phyloP scores from a whole-genome alignment of 805 yeast species.

The Clavispora asparagi region DNA sequence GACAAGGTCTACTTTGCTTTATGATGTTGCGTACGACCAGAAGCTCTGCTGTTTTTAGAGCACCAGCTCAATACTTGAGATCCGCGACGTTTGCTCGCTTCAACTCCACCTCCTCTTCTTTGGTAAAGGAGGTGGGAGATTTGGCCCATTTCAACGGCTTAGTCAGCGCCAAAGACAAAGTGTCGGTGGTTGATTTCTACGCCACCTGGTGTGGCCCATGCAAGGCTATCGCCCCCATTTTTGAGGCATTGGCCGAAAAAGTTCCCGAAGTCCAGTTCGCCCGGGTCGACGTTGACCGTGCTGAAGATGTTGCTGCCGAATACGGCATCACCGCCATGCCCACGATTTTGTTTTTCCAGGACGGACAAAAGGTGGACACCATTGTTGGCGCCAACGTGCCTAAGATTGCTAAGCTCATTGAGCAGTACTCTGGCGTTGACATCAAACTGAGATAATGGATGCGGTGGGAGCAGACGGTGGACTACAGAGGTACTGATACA shows the following conservation, averaged over 20 bases:
- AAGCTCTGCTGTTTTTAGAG: not conserved
- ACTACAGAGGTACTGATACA: too few species aligned
- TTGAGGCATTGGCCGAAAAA: conserved; percentile 40
- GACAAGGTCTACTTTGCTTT: not conserved
- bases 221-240: conserved; percentile 59
- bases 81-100: conserved; percentile 3
- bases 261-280: conserved; percentile 52
- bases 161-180: conserved; percentile 24
- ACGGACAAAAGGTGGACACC: conserved; percentile 52
- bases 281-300: conserved; percentile 67
- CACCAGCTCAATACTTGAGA: conserved; percentile 1
- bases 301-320: conserved; percentile 53
- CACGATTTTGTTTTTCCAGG: conserved; percentile 58
- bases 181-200: conserved; percentile 58
- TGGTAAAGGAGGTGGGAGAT: conserved; percentile 25
- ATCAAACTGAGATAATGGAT: conserved; percentile 9
- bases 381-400: conserved; percentile 63
- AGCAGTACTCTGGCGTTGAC: conserved; percentile 26
- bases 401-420: conserved; percentile 23
- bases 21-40: conserved; percentile 8
- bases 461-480: too few species aligned
- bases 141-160: conserved; percentile 22
- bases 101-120: conserved; percentile 12
- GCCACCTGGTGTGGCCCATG: conserved; percentile 83
- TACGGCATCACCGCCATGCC: conserved; percentile 74